Percentiles rank a stretch among this genome's conserved stretches.
Conservation (phyloP, 192 early-diverging fungal genomes). For the Backusella sp. region DNA sequence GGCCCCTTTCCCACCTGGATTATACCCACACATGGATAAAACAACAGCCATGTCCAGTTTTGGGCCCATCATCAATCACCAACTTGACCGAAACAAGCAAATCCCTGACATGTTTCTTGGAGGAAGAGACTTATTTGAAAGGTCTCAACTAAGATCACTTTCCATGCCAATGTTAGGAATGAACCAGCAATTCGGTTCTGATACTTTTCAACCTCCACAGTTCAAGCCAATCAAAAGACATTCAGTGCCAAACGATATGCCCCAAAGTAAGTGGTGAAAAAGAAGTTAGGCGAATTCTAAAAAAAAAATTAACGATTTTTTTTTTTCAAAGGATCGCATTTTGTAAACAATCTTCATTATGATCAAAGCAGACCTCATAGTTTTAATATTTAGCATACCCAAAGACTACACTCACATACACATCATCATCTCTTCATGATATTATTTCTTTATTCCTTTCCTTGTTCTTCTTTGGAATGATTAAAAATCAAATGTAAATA, state of each 20-base stretch:
- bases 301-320: not conserved
- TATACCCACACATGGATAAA: not conserved
- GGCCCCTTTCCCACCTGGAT: not conserved
- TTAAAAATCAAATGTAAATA: not conserved
- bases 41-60: not conserved
- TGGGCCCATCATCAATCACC: not conserved
- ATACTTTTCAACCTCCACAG: not conserved
- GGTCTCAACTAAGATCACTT: not conserved
- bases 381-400: slow-evolving; percentile 4
- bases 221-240: not conserved
- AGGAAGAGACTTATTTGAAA: slow-evolving; percentile 5
- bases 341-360: not conserved
- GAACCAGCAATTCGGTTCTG: not conserved
- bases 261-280: not conserved
- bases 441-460: too few relatives aligned
- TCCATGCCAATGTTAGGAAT: not conserved
- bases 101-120: slow-evolving; percentile 6
- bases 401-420: not conserved
- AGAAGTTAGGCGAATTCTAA: not conserved
- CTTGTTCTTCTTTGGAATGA: not conserved
- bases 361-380: not conserved
- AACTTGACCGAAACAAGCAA: not conserved
- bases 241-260: not conserved
- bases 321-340: not conserved
- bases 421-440: not conserved